Percentiles rank a stretch among this genome's conserved stretches.
phyloP scores from a whole-genome alignment of 164 flowering plant species.

The Vitis cinerea region DNA sequence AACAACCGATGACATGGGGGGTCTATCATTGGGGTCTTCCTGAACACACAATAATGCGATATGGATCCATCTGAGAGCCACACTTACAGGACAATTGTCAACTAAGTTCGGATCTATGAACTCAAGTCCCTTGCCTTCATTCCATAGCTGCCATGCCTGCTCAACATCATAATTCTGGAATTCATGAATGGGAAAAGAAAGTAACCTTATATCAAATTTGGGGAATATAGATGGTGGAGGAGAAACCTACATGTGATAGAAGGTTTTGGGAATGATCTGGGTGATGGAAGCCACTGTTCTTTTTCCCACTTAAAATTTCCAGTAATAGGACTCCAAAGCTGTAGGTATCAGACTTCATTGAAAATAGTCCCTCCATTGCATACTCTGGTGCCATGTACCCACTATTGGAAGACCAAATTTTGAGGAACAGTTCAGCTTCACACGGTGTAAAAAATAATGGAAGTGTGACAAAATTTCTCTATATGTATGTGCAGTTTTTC shows the following conservation, averaged over 20 bases:
- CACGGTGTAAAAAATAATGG: too few relatives aligned
- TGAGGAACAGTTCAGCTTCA: neutral
- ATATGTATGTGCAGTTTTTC: too few relatives aligned
- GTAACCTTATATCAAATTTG: neutral
- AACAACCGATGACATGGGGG: conserved; percentile 26
- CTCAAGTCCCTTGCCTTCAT: conserved; percentile 22
- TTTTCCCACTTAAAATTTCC: conserved; percentile 36
- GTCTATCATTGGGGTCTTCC: conserved; percentile 25
- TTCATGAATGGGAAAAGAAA: neutral
- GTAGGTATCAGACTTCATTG: conserved; percentile 43
- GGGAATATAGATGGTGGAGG: neutral
- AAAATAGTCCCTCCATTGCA: conserved; percentile 41
- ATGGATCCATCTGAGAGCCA: conserved; percentile 30
- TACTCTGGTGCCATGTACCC: conserved; percentile 56
- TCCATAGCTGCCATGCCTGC: conserved; percentile 27
- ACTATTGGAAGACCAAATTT: neutral
- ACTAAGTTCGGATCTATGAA: conserved; percentile 19
- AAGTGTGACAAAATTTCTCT: too few relatives aligned
- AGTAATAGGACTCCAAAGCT: conserved; percentile 49
- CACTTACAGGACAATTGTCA: conserved; percentile 5
- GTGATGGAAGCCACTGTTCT: conserved; percentile 19
- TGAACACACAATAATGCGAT: conserved; percentile 34
- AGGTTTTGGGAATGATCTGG: conserved; percentile 11
- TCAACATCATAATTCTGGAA: neutral
- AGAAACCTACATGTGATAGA: conserved; percentile 9